Evolutionary conservation across 352 stramenopile species (phyloP), one percentile per base, ranked within the genome.

Genomic region (Pythium phragmiticola): DNA sequence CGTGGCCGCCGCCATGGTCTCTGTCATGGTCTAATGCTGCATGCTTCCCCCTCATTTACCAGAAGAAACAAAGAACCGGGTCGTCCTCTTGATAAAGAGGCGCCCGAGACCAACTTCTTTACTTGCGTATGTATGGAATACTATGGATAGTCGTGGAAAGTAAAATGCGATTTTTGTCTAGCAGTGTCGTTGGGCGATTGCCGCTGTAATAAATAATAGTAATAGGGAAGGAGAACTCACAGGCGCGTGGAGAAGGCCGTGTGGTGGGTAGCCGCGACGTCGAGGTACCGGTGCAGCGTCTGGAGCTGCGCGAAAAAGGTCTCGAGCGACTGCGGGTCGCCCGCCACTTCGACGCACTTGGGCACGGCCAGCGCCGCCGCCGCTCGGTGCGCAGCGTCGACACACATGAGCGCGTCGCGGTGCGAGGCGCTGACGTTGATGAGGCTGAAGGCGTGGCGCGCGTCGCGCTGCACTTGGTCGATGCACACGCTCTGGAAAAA

Each of bases 221-320:
- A 5, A 5, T 50, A 0, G 7, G 33, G 47, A 42, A 56, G 28
- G 16, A 53, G 28, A 49, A 33, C 41, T 62, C 28, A 67, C 16
- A 84, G 54, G 17, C 55, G 64, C 26, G 69, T 78, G 5, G 76
- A 72, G 45, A 88, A 88, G 7, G 75, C 76, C 1, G 45, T 69
- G 26, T 53, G 16, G 37, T 88, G 76, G 3, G 61, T 54, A 9
- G 73, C 69, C 0, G 72, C 69, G 8, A 68, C 61, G 28, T 53
- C 53, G 19, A 88, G 39, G 49, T 86, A 88, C 21, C 68, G 63
- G 60, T 84, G 62, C 37, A 88, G 67, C 28, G 74, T 88, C 37
- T 68, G 64, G 21, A 87, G 69, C 53, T 87, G 77, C 33, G 79
- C 79, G 53, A 80, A 88, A 45, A 88, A 88, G 16, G 72, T 63